phyloP scores from a whole-genome alignment of 441 rosid species.

The Gossypium schwendimanii region DNA sequence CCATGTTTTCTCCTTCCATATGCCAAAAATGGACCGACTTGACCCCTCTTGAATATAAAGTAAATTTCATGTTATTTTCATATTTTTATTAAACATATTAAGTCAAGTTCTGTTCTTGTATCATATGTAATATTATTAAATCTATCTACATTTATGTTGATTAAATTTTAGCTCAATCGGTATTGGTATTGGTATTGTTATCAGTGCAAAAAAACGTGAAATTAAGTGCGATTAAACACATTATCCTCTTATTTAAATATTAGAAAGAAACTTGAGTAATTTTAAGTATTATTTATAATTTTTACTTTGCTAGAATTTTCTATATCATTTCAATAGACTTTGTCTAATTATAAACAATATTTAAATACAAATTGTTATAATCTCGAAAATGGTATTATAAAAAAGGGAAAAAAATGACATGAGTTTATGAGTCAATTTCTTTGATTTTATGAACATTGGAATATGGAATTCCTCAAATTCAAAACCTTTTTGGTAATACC shows the following conservation, averaged over 20 bases:
- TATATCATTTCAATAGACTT: neutral
- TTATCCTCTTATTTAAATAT: too few relatives aligned
- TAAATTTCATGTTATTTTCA: too few relatives aligned
- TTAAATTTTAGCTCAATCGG: too few relatives aligned
- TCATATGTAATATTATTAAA: neutral
- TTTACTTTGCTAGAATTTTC: neutral
- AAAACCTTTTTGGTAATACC: slow-evolving; percentile 8
- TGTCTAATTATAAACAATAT: neutral
- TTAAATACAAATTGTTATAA: neutral
- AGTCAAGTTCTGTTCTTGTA: neutral
- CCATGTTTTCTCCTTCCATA: neutral
- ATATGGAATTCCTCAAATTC: slow-evolving; percentile 7
- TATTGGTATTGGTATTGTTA: fast-evolving
- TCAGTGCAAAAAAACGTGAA: fast-evolving
- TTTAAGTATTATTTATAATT: too few relatives aligned
- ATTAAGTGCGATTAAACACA: fast-evolving
- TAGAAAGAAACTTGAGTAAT: fast-evolving
- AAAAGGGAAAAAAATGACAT: neutral
- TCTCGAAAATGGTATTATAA: too few relatives aligned
- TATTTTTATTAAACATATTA: neutral
- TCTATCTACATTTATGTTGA: neutral
- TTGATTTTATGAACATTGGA: slow-evolving; percentile 11
- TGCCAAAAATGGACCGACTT: neutral
- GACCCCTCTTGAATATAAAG: neutral
- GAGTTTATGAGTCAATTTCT: neutral